Percentiles rank a stretch among this genome's conserved stretches.
These are phyloP conservation scores for Sisymbrium irio DNA, from an alignment of 345 rosid species.

Conservation along the genomic window DNA sequence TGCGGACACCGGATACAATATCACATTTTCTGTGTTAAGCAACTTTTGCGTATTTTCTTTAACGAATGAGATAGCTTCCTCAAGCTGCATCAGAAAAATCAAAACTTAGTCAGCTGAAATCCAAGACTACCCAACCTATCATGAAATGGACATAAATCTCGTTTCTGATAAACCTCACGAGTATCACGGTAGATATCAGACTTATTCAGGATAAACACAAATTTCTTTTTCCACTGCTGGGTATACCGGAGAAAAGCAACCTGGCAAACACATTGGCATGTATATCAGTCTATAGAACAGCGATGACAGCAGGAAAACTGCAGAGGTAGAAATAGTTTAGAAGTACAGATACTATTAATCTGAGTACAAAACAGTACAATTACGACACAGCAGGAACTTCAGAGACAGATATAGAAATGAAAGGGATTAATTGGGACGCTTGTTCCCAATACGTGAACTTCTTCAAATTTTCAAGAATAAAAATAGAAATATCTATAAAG, in stretches of 20 bases:
- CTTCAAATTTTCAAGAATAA: background rate
- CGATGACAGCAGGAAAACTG: background rate
- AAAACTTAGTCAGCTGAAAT: slow-evolving; percentile 4
- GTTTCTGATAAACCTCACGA: slow-evolving; percentile 56
- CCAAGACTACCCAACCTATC: slow-evolving; percentile 3
- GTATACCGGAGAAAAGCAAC: slow-evolving; percentile 87
- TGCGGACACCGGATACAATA: slow-evolving; percentile 79
- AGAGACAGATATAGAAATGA: background rate
- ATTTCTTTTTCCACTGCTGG: slow-evolving; percentile 96
- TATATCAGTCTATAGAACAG: slow-evolving; percentile 13
- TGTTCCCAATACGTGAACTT: background rate
- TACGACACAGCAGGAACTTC: background rate
- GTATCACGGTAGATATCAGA: slow-evolving; percentile 81
- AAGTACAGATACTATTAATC: background rate
- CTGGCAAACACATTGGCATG: slow-evolving; percentile 41
- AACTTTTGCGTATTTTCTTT: slow-evolving; percentile 72
- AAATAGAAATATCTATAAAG: background rate
- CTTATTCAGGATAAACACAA: slow-evolving; percentile 85
- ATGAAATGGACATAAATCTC: slow-evolving; percentile 10
- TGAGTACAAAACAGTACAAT: background rate
- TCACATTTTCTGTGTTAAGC: slow-evolving; percentile 67
- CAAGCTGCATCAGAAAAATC: slow-evolving; percentile 56
- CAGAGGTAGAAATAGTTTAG: background rate
- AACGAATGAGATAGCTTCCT: slow-evolving; percentile 78
- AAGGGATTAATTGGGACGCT: background rate